These are phyloP conservation scores for Solanum dulcamara DNA, from an alignment of 257 asterid species.

Conservation along the genomic window DNA sequence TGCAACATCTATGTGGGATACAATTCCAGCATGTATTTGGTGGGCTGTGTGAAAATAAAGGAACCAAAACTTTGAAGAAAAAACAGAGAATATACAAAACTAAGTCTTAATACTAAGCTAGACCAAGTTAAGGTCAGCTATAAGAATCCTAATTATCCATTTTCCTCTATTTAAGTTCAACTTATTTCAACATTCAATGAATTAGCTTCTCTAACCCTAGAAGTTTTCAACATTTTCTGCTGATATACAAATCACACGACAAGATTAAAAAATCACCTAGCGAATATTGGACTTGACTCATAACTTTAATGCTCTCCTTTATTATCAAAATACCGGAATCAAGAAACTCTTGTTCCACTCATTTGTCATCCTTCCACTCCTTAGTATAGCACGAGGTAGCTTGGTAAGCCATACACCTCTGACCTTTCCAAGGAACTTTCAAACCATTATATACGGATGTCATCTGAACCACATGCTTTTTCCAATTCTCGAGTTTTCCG, in stretches of 20 bases:
- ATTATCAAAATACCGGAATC: neutral
- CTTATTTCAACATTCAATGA: neutral
- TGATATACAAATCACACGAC: neutral
- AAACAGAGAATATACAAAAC: neutral
- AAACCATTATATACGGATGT: neutral
- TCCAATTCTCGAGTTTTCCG: neutral
- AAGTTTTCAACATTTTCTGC: neutral
- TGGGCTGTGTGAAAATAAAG: neutral
- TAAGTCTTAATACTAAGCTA: neutral
- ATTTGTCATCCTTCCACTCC: neutral
- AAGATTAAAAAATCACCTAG: neutral
- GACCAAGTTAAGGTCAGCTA: neutral
- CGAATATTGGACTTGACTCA: neutral
- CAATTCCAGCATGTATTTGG: neutral
- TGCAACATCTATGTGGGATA: neutral
- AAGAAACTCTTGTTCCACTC: neutral
- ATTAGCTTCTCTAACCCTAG: neutral
- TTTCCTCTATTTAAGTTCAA: neutral
- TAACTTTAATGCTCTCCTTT: neutral
- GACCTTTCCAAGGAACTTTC: neutral
- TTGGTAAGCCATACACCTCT: neutral
- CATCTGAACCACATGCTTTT: neutral
- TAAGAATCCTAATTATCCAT: neutral
- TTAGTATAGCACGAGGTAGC: neutral
- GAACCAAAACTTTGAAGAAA: neutral